These are phyloP conservation scores for Jaltomata sinuosa DNA, from an alignment of 257 asterid species.

Conservation along the genomic window DNA sequence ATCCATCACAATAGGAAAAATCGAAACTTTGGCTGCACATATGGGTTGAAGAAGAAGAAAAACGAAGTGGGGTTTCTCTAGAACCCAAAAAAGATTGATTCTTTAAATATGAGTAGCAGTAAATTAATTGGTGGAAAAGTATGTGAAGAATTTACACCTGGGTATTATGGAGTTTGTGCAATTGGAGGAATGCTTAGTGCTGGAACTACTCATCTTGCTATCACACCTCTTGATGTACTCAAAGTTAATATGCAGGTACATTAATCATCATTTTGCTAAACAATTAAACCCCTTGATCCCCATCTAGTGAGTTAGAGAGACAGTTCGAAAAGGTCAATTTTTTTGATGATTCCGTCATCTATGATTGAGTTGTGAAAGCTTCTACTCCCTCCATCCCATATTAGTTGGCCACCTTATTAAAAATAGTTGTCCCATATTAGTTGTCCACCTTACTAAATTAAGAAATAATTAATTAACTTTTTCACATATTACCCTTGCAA, in stretches of 20 bases:
- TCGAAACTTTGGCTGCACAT: background rate
- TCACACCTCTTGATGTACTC: constrained; percentile 40
- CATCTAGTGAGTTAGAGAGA: background rate
- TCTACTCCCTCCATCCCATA: no score
- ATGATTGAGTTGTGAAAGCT: no score
- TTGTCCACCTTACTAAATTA: no score
- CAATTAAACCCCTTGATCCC: background rate
- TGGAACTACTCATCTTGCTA: constrained; percentile 32
- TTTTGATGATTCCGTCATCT: no score
- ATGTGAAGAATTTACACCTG: constrained; percentile 18
- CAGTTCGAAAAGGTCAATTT: no score
- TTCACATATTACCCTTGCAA: no score
- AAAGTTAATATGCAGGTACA: constrained; percentile 44
- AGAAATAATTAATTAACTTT: no score
- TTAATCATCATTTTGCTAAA: background rate
- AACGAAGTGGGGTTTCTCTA: background rate
- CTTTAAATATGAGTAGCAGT: background rate
- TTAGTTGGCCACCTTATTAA: no score
- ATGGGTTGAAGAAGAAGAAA: constrained; percentile 8
- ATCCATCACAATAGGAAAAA: background rate
- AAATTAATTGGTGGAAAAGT: background rate
- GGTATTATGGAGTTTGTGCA: constrained; percentile 35
- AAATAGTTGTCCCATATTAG: no score
- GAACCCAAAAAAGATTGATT: background rate
- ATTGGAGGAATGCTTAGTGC: constrained; percentile 36